Percentiles rank a stretch among this genome's conserved stretches.
Evolutionary conservation across 352 stramenopile species (phyloP).

Genomic region (Phytophthora litchii): DNA sequence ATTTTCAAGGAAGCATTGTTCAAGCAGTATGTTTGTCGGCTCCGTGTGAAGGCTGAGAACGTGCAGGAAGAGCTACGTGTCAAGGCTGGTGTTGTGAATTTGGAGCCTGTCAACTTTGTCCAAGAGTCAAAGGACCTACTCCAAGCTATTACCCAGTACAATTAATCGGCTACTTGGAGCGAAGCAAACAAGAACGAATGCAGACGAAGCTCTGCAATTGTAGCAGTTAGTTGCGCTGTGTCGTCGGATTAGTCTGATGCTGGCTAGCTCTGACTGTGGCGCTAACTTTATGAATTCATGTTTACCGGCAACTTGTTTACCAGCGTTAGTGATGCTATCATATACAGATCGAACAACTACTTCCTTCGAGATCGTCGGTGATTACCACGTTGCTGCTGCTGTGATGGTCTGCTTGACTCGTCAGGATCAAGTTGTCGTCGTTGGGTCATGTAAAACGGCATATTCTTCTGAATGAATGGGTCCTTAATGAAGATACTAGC

Average conservation of each 20-base stretch:
- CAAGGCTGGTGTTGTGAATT: conserved; percentile 92
- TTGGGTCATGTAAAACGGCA: conserved; percentile 63
- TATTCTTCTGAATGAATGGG: conserved; percentile 62
- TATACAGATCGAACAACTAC: conserved; percentile 10
- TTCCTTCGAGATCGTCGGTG: conserved; percentile 3
- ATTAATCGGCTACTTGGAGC: conserved; percentile 35
- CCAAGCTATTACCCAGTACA: conserved; percentile 91
- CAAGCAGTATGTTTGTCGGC: conserved; percentile 85
- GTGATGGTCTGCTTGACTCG: conserved; percentile 1
- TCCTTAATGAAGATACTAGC: conserved; percentile 60
- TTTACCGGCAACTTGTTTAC: conserved; percentile 4
- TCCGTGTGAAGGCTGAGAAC: conserved; percentile 96
- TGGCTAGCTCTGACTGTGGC: conserved; percentile 7
- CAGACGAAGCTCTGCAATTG: conserved; percentile 1
- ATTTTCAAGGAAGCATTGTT: conserved; percentile 95
- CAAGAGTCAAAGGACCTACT: conserved; percentile 94
- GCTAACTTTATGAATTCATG: conserved; percentile 38
- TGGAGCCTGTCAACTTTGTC: conserved; percentile 94
- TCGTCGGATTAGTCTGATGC: conserved; percentile 8
- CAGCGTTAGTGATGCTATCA: neutral
- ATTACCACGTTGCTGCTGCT: conserved; percentile 13
- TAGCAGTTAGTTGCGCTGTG: conserved; percentile 8
- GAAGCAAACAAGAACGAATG: conserved; percentile 7
- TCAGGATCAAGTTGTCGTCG: conserved; percentile 47
- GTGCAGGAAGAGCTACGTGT: conserved; percentile 95